Percentiles rank a stretch among this genome's conserved stretches.
Conservation (phyloP, 2,329 filamentous ascomycete genomes). For the Davidsoniella australis region DNA sequence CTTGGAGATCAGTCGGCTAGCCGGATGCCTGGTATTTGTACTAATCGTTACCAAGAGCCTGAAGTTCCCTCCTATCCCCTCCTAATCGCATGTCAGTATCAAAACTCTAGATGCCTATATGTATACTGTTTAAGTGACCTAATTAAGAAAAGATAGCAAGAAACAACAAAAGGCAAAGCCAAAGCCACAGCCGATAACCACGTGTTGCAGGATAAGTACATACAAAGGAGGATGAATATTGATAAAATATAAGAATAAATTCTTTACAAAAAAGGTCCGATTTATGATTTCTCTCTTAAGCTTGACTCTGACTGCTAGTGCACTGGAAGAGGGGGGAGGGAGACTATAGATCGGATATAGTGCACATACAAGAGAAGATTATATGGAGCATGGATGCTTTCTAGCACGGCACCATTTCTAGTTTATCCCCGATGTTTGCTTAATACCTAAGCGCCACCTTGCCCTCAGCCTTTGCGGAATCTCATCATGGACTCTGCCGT, state of each 20-base stretch:
- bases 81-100: no score
- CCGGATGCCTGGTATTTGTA: no score
- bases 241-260: neutral
- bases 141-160: no score
- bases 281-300: no score
- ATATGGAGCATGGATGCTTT: neutral
- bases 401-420: neutral
- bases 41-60: no score
- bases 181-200: neutral
- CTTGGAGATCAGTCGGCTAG: no score
- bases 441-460: neutral
- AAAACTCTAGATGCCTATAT: no score
- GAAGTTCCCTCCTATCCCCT: no score
- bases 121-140: no score
- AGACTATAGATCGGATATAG: neutral
- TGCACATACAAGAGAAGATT: neutral
- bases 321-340: neutral
- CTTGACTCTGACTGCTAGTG: no score
- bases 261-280: no score
- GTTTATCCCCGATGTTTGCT: neutral
- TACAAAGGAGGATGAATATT: neutral
- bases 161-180: no score
- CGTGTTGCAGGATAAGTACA: neutral
- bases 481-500: slow-evolving; percentile 5
- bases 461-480: neutral